Conservation (phyloP, 306 rosid species). For the Sindora glabra region DNA sequence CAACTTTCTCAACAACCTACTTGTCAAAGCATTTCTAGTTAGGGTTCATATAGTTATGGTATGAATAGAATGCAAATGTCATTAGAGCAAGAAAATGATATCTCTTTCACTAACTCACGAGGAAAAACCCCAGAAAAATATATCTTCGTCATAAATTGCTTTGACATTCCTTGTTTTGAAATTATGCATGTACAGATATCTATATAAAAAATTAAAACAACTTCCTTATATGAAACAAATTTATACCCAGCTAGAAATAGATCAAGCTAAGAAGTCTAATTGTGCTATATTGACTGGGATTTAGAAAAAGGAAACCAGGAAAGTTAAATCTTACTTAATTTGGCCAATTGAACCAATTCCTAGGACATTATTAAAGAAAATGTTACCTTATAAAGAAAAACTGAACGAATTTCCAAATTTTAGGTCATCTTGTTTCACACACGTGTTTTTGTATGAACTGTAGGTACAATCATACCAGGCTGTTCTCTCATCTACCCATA, state of each 20-base stretch:
- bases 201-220: background rate
- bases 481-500: no score
- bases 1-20: slow-evolving; percentile 70
- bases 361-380: no score
- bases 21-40: slow-evolving; percentile 16
- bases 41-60: slow-evolving; percentile 9
- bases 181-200: background rate
- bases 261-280: background rate
- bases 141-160: background rate
- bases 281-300: background rate
- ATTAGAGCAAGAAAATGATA: background rate
- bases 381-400: background rate
- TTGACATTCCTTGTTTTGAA: background rate
- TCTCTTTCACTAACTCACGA: background rate
- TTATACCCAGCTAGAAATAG: background rate
- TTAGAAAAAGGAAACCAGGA: no score
- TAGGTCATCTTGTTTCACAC: no score
- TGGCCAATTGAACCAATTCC: no score
- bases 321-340: no score
- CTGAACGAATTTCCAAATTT: no score
- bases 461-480: no score
- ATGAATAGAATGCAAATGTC: background rate
- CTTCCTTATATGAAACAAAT: background rate
- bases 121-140: no score
- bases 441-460: no score